phyloP scores from a whole-genome alignment of 2,329 filamentous ascomycete species.

The Cladophialophora yegresii region DNA sequence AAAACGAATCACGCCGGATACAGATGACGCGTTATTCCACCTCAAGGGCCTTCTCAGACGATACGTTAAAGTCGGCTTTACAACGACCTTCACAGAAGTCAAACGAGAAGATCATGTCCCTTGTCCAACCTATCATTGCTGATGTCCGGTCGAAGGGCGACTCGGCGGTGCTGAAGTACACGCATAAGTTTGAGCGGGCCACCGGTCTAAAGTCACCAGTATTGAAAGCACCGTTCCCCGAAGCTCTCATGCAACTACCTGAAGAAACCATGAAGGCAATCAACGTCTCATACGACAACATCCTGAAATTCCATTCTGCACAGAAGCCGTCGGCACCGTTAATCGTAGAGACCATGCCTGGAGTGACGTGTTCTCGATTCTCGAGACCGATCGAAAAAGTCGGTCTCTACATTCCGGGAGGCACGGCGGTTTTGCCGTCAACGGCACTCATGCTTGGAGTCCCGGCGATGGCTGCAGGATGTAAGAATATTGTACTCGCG shows the following conservation, averaged over 20 bases:
- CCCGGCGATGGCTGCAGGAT: conserved; percentile 95
- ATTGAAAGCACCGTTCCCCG: conserved; percentile 82
- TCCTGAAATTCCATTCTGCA: conserved; percentile 87
- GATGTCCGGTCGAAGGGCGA: conserved; percentile 83
- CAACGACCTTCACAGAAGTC: conserved; percentile 92
- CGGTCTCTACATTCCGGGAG: conserved; percentile 93
- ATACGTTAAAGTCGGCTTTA: conserved; percentile 71
- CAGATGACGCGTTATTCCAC: conserved; percentile 77
- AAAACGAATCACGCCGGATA: conserved; percentile 61
- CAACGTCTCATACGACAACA: conserved; percentile 91
- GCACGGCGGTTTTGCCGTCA: conserved; percentile 93
- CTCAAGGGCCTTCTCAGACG: conserved; percentile 47
- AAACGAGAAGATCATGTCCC: conserved; percentile 87
- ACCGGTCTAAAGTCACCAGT: conserved; percentile 87
- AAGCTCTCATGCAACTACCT: conserved; percentile 79
- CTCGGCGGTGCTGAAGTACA: conserved; percentile 84
- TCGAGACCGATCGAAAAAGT: conserved; percentile 89
- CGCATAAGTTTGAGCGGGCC: conserved; percentile 97
- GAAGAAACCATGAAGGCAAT: conserved; percentile 89
- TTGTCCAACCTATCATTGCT: conserved; percentile 88
- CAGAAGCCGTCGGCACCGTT: conserved; percentile 83
- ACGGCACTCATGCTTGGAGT: conserved; percentile 98
- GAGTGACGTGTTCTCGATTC: conserved; percentile 92
- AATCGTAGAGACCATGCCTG: conserved; percentile 94
- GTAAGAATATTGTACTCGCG: conserved; percentile 89